A percentile compares a stretch with the other conserved stretches of the same genome.
Evolutionary conservation across 352 stramenopile species (phyloP).

Genomic region (Ophiocytium majus): DNA sequence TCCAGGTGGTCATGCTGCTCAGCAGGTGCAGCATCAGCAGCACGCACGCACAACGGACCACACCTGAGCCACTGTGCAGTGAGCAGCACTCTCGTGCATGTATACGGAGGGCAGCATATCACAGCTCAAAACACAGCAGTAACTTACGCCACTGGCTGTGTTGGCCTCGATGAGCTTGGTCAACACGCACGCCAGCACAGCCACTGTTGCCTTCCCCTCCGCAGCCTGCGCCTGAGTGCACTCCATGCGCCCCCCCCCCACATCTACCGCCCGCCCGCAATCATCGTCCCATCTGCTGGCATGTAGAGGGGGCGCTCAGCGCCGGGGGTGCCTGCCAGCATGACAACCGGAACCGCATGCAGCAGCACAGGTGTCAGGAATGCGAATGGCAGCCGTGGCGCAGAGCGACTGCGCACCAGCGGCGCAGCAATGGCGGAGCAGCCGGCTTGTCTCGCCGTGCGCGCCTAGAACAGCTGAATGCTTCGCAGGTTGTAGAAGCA

Average conservation of each 20-base stretch:
- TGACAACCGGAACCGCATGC: no score
- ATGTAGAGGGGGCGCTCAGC: neutral
- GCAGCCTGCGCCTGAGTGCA: conserved; percentile 33
- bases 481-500: no score
- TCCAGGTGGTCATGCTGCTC: conserved; percentile 46
- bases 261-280: neutral
- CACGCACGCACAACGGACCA: no score
- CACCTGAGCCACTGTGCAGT: neutral
- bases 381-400: no score
- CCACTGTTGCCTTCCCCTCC: conserved; percentile 41
- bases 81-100: neutral
- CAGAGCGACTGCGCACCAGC: no score
- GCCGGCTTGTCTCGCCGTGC: no score
- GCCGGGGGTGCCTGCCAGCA: neutral
- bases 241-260: conserved; percentile 35
- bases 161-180: conserved; percentile 58
- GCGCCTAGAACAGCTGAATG: no score
- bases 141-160: conserved; percentile 44
- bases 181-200: conserved; percentile 54
- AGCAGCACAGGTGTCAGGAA: no score
- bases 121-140: conserved; percentile 6
- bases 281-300: neutral
- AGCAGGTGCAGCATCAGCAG: neutral
- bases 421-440: no score
- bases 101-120: neutral